A percentile compares a stretch with the other conserved stretches of the same genome.
Evolutionary conservation across 805 yeast species (phyloP).

Genomic region (Saturnispora kantuleensis): DNA sequence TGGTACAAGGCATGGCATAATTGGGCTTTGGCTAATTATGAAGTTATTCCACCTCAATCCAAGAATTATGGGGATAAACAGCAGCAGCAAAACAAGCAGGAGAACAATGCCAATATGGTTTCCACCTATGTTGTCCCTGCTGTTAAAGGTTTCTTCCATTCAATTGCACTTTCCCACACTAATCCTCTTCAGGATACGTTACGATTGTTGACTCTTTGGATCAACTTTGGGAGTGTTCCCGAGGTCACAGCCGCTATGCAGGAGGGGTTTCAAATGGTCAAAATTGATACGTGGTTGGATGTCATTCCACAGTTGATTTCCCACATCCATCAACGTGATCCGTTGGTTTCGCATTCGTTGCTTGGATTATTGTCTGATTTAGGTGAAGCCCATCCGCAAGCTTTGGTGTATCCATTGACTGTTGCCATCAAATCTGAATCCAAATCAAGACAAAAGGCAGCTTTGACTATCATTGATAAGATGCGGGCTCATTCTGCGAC

Average conservation of each 20-base stretch:
- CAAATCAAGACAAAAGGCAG: conserved; percentile 82
- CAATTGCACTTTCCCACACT: conserved; percentile 77
- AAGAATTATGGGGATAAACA: conserved; percentile 12
- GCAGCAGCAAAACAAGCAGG: conserved; percentile 13
- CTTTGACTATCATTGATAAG: conserved; percentile 80
- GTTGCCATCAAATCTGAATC: conserved; percentile 95
- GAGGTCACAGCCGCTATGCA: conserved; percentile 86
- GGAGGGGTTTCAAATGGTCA: conserved; percentile 84
- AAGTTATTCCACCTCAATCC: conserved; percentile 63
- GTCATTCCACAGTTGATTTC: conserved; percentile 94
- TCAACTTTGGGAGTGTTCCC: conserved; percentile 86
- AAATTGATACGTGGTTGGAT: conserved; percentile 88
- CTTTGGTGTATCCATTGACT: conserved; percentile 86
- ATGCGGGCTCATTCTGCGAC: conserved; percentile 82
- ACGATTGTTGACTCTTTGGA: conserved; percentile 87
- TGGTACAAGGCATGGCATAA: conserved; percentile 99
- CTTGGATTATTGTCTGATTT: conserved; percentile 74
- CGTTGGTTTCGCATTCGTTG: conserved; percentile 68
- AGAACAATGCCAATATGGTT: conserved; percentile 44
- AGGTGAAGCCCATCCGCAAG: conserved; percentile 96
- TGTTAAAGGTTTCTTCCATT: conserved; percentile 88
- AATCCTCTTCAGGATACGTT: conserved; percentile 89
- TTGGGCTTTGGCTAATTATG: conserved; percentile 98
- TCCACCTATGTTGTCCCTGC: conserved; percentile 93
- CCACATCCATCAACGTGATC: conserved; percentile 91